Conservation (phyloP, 2,329 filamentous ascomycete species). For the Scleromitrula shiraiana region DNA sequence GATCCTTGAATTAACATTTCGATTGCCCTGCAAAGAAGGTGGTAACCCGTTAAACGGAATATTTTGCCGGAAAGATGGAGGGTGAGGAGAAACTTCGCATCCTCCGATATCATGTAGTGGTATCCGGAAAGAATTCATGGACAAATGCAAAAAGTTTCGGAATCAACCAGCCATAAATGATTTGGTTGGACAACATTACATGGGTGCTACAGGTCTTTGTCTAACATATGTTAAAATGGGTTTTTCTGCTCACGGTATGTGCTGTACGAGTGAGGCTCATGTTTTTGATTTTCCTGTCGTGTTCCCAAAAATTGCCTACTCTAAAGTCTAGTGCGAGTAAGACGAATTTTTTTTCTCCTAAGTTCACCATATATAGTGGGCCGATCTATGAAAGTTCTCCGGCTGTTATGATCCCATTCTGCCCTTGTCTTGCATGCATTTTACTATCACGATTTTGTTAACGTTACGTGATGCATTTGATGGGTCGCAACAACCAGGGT, state of each 20-base stretch:
- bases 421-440: constrained; percentile 4
- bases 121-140: not conserved
- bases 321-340: not conserved
- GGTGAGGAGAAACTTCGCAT: not conserved
- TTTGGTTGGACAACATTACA: not conserved
- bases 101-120: constrained; percentile 1
- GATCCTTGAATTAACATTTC: not conserved
- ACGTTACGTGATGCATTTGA: constrained; percentile 8
- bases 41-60: not conserved
- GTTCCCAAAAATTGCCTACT: not conserved
- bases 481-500: constrained; percentile 10
- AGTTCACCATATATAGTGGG: not conserved
- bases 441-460: not conserved
- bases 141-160: not conserved
- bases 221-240: constrained; percentile 1
- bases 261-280: constrained; percentile 5
- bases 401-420: not conserved
- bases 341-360: not conserved
- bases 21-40: not conserved
- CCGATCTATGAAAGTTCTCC: too few species aligned
- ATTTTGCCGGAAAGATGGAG: not conserved
- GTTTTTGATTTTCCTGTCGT: not conserved
- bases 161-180: constrained; percentile 1
- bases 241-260: not conserved
- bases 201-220: not conserved